phyloP scores from a whole-genome alignment of 2,329 filamentous ascomycete species.

The Fusarium armeniacum region DNA sequence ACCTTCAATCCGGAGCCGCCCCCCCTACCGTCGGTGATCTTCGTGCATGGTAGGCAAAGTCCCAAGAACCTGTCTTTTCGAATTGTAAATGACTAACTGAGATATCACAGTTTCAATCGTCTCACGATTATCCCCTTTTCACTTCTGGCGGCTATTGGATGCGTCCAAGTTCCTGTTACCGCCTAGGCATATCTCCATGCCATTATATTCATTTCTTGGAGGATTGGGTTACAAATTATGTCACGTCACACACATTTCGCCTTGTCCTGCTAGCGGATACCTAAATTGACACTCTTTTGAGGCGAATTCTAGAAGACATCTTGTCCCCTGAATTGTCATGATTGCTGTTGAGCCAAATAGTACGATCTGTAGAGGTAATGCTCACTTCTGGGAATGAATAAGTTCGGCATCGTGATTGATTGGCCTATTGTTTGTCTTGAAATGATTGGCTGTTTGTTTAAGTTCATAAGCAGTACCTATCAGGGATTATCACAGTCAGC shows the following conservation, averaged over 20 bases:
- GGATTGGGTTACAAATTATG: background rate
- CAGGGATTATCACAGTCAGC: too few relatives aligned
- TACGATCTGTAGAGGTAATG: too few relatives aligned
- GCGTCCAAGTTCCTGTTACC: background rate
- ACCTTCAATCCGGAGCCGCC: background rate
- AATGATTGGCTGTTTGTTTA: too few relatives aligned
- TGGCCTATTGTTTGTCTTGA: too few relatives aligned
- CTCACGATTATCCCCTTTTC: fast-evolving
- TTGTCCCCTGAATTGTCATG: background rate
- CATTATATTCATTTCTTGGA: background rate
- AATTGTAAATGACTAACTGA: background rate
- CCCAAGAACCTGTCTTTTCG: too few relatives aligned
- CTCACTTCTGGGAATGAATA: too few relatives aligned
- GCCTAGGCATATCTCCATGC: background rate
- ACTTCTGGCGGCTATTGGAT: fast-evolving
- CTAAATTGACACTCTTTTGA: conserved; percentile 5
- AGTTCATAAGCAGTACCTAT: too few relatives aligned
- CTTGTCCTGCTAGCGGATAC: conserved; percentile 9
- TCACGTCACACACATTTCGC: background rate
- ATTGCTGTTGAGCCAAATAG: too few relatives aligned
- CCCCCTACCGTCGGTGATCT: fast-evolving
- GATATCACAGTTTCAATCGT: fast-evolving
- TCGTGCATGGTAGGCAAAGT: background rate
- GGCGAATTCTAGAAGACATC: background rate
- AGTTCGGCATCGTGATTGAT: too few relatives aligned